Base-by-base conservation (phyloP, 169 alveolate genomes). In the Plasmodium vivax region DNA sequence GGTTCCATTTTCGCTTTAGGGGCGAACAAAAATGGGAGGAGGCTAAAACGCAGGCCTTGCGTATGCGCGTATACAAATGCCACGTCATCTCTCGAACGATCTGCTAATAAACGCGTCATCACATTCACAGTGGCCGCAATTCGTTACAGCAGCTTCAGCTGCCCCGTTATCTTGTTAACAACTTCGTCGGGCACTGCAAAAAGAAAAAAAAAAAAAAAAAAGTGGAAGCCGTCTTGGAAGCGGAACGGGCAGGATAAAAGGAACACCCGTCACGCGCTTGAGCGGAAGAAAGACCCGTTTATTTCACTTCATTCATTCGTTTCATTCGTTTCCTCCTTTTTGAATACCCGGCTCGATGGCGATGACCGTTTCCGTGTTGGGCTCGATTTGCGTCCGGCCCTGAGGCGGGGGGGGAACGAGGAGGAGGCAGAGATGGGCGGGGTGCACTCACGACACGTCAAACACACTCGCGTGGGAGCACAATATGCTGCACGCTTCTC, bases 341-440 rank as follows among this genome's bases (percentile, higher is more conserved):
- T 19, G 10, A 93, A 45, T 94, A 96, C 98, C 99, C 71, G 99
- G 99, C 7, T 99, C 99, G 34, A 98, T 95, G 43, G 98, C 99
- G 58, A 97, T 95, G 75, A 98, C 99, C 32, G 99, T 98, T 58
- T 97, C 96, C 32, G 99, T 97, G 71, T 98, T 98, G 30, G 98
- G 98, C 16, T 97, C 98, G 10, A 98, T 97, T 95, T 98, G 98
- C 0, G 99, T 98, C 56, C 97, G 83, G 58, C 99, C 99, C 98
- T 96, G 43, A 7, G 32, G 79, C 3, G 51, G 30, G 47, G 54
- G 51, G 56, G 58, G 41, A 82, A 56, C n/a, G 58, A 27, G 58
- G 10, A 77, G 47, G 14, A 72, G 45, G 36, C 7, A 32, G 5
- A 45, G 47, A 81, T 45, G 30, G 8, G 23, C 5, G 16, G 27